Evolutionary conservation across 2,329 filamentous ascomycete genomes (phyloP).

Genomic region (Colletotrichum ledebouriae): DNA sequence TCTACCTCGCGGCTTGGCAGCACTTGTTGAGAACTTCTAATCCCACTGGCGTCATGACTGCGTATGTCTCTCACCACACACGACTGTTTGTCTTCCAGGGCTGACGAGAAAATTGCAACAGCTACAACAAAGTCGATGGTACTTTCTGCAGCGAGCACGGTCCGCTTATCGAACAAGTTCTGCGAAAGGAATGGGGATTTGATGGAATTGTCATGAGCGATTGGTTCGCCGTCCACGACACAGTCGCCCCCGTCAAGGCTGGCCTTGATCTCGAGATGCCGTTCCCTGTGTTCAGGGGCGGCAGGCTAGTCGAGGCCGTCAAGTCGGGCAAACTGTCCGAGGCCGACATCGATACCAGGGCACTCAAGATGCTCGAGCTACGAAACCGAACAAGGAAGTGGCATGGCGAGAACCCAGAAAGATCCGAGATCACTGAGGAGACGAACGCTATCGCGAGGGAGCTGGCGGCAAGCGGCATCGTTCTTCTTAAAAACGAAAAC

Average conservation of each 20-base stretch:
- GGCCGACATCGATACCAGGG: constrained; percentile 40
- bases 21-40: constrained; percentile 39
- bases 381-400: constrained; percentile 30
- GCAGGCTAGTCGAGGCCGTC: constrained; percentile 42
- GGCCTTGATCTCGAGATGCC: constrained; percentile 54
- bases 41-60: constrained; percentile 43
- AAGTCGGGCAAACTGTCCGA: constrained; percentile 35
- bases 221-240: constrained; percentile 52
- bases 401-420: constrained; percentile 32
- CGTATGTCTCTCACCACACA: constrained; percentile 18
- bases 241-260: constrained; percentile 48
- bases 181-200: constrained; percentile 52
- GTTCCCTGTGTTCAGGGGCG: constrained; percentile 42
- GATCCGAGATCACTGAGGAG: constrained; percentile 36
- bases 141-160: constrained; percentile 45
- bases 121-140: constrained; percentile 49
- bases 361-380: constrained; percentile 41
- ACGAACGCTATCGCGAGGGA: constrained; percentile 41
- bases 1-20: constrained; percentile 45
- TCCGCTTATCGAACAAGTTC: constrained; percentile 44
- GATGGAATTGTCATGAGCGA: constrained; percentile 53
- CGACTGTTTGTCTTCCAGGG: too few species aligned
- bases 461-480: constrained; percentile 42
- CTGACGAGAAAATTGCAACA: constrained; percentile 25
- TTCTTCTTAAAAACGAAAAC: constrained; percentile 43